Percentiles rank a stretch among this genome's conserved stretches.
Evolutionary conservation across 2,329 filamentous ascomycete genomes (phyloP).

Genomic region (Pseudogymnoascus sp.): DNA sequence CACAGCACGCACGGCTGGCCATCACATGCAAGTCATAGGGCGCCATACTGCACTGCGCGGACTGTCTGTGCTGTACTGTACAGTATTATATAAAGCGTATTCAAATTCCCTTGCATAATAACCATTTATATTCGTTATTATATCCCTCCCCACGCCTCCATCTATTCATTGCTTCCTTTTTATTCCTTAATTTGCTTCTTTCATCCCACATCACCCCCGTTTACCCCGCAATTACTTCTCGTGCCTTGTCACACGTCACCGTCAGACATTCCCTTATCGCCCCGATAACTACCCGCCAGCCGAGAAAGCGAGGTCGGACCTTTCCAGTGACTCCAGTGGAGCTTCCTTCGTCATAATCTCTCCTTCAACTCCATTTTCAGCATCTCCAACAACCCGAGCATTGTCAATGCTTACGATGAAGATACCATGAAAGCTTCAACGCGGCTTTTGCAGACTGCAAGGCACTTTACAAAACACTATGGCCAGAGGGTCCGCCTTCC

Average conservation of each 20-base stretch:
- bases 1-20: background rate
- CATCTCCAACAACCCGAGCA: background rate
- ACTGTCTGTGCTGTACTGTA: background rate
- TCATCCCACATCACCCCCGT: background rate
- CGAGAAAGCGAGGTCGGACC: constrained; percentile 1
- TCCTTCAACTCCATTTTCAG: background rate
- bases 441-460: constrained; percentile 34
- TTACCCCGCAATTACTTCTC: constrained; percentile 1
- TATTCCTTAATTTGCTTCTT: background rate
- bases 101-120: background rate
- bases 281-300: constrained; percentile 1
- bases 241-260: background rate
- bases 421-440: constrained; percentile 40
- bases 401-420: constrained; percentile 27
- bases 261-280: background rate
- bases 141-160: background rate
- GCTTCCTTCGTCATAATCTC: constrained; percentile 1
- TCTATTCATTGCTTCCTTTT: background rate
- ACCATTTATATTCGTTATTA: background rate
- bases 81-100: background rate
- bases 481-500: constrained; percentile 30
- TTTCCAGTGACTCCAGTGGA: background rate
- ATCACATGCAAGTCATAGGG: background rate
- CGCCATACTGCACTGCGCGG: background rate
- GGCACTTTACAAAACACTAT: constrained; percentile 11